Percentiles rank a stretch among this genome's conserved stretches.
These are phyloP conservation scores for Vigna radiata DNA, from an alignment of 306 rosid species.

Conservation along the genomic window DNA sequence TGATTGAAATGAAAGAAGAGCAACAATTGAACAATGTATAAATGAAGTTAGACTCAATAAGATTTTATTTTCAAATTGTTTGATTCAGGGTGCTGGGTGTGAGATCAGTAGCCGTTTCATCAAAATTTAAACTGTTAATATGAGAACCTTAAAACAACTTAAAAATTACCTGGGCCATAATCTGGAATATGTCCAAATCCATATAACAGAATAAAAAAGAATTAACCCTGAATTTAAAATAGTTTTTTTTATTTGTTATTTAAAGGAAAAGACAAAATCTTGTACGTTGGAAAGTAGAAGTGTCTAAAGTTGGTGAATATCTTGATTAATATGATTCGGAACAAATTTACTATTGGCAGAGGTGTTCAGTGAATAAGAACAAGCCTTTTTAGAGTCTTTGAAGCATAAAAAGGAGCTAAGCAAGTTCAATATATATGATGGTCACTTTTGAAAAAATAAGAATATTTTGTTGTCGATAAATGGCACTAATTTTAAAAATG, in stretches of 20 bases:
- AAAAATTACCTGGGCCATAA: background rate
- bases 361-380: conserved; percentile 31
- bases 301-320: background rate
- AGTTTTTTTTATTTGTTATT: background rate
- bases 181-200: background rate
- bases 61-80: background rate
- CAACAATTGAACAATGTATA: background rate
- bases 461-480: background rate
- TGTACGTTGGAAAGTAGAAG: conserved; percentile 7
- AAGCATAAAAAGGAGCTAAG: background rate
- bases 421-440: background rate
- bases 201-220: background rate
- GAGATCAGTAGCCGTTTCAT: background rate
- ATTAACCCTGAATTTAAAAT: background rate
- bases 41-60: background rate
- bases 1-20: conserved; percentile 17
- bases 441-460: background rate
- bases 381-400: background rate
- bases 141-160: background rate
- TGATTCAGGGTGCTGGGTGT: background rate
- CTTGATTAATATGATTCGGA: conserved; percentile 13
- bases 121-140: background rate
- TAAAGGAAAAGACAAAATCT: background rate
- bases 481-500: background rate
- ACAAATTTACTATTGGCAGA: background rate